Evolutionary conservation across 306 rosid genomes (phyloP).

Genomic region (Aeschynomene evenia): DNA sequence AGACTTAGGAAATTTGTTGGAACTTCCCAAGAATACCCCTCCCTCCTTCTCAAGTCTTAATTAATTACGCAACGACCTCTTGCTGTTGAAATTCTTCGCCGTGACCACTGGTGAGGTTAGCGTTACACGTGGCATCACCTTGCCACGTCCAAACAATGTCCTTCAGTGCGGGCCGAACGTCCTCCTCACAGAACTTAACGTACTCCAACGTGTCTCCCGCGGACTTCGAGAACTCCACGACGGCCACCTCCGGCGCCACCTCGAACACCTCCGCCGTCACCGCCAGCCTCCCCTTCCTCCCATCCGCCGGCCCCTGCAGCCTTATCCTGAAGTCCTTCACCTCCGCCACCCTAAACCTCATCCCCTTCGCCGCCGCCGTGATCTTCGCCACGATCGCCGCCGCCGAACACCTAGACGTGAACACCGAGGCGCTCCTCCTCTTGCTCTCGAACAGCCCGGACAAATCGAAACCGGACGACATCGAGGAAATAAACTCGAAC

Average conservation of each 20-base stretch:
- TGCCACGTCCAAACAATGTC: constrained; percentile 94
- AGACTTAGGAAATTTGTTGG: not conserved
- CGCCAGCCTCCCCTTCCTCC: constrained; percentile 55
- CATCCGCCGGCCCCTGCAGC: constrained; percentile 52
- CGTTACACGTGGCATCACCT: constrained; percentile 45
- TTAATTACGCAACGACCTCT: not conserved
- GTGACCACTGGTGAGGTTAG: not conserved
- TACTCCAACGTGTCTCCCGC: constrained; percentile 78
- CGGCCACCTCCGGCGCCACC: constrained; percentile 72
- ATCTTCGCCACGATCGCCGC: constrained; percentile 57
- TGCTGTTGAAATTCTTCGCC: constrained; percentile 18
- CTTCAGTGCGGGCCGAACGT: constrained; percentile 65
- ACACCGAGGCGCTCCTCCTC: constrained; percentile 49
- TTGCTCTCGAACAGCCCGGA: constrained; percentile 67
- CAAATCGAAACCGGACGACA: constrained; percentile 79
- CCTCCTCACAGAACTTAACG: constrained; percentile 61
- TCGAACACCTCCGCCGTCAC: constrained; percentile 73
- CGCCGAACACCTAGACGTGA: constrained; percentile 63
- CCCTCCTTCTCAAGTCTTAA: not conserved
- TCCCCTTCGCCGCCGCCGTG: constrained; percentile 50
- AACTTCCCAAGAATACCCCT: not conserved
- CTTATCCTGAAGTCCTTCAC: constrained; percentile 56
- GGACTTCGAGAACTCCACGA: constrained; percentile 71
- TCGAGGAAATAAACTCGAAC: constrained; percentile 67
- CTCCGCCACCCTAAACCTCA: constrained; percentile 45